Percentiles rank a stretch among this genome's conserved stretches.
These are phyloP conservation scores for Stylonectria norvegica DNA, from an alignment of 2,329 filamentous ascomycete species.

Conservation along the genomic window DNA sequence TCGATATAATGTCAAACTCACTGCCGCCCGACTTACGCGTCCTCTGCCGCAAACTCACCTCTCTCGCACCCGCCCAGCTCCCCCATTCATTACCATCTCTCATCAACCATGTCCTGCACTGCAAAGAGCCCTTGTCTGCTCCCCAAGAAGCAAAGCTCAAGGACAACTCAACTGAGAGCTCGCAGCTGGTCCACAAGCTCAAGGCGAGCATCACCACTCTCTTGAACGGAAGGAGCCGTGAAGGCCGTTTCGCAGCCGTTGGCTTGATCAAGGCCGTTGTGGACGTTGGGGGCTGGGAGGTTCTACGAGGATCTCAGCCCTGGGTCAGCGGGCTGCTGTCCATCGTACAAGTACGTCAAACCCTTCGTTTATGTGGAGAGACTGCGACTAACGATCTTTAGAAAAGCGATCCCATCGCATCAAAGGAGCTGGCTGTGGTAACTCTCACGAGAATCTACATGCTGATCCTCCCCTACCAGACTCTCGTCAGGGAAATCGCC, in stretches of 20 bases:
- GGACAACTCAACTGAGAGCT: conserved; percentile 58
- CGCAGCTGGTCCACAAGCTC: conserved; percentile 75
- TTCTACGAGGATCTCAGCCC: conserved; percentile 65
- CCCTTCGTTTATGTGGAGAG: conserved; percentile 1
- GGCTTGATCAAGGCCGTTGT: conserved; percentile 76
- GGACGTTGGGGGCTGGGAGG: conserved; percentile 82
- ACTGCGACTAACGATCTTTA: conserved; percentile 33
- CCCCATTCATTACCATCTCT: conserved; percentile 70
- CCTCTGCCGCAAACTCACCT: conserved; percentile 66
- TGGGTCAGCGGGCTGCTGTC: conserved; percentile 77
- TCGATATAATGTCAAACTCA: conserved; percentile 30
- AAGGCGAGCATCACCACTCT: conserved; percentile 75
- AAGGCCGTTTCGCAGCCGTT: conserved; percentile 74
- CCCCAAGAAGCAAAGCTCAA: conserved; percentile 59
- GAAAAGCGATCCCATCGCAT: conserved; percentile 73
- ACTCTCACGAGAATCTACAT: conserved; percentile 80
- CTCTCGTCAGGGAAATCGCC: conserved; percentile 80
- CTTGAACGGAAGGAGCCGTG: conserved; percentile 69
- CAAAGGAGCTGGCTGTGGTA: conserved; percentile 74
- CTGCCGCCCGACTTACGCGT: conserved; percentile 58
- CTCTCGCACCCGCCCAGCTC: conserved; percentile 68
- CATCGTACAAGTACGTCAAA: conserved; percentile 62
- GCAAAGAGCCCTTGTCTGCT: conserved; percentile 59
- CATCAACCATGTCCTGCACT: conserved; percentile 56
- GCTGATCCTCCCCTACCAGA: conserved; percentile 77